phyloP scores from a whole-genome alignment of 2,329 filamentous ascomycete genomes.

The Colletotrichum zoysiae region DNA sequence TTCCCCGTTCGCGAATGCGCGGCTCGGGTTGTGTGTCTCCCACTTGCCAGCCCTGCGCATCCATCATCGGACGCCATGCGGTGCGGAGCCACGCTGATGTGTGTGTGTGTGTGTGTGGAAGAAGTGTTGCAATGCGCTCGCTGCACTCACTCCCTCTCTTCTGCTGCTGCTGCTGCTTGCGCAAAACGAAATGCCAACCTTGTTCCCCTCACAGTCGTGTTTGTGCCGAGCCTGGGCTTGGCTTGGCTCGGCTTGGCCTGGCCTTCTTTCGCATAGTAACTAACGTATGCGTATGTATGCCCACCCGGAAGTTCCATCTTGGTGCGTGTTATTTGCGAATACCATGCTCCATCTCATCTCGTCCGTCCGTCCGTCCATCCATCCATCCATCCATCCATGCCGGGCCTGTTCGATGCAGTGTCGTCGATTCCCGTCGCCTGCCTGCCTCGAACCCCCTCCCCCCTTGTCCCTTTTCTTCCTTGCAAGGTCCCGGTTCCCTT shows the following conservation, averaged over 20 bases:
- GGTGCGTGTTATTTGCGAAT: conserved; percentile 20
- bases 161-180: background rate
- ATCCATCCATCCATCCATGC: conserved; percentile 16
- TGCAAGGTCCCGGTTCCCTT: background rate
- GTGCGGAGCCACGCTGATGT: conserved; percentile 25
- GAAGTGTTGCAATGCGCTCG: too few species aligned
- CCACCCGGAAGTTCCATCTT: conserved; percentile 4
- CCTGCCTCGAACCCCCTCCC: background rate
- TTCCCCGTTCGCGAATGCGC: conserved; percentile 1
- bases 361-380: too few species aligned
- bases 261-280: background rate
- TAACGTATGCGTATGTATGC: conserved; percentile 15
- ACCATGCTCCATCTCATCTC: conserved; percentile 11
- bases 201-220: conserved; percentile 1
- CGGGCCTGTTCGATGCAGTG: background rate
- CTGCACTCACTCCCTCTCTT: background rate
- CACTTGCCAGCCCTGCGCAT: background rate
- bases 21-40: background rate
- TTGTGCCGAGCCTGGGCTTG: conserved; percentile 36
- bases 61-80: conserved; percentile 27
- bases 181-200: conserved; percentile 29
- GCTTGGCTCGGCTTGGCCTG: background rate
- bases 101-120: conserved; percentile 28
- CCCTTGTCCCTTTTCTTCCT: background rate
- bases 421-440: background rate